Evolutionary conservation across 2,329 filamentous ascomycete genomes (phyloP), one percentile per base, ranked within the genome.

Genomic region (Ascomycota sp.): DNA sequence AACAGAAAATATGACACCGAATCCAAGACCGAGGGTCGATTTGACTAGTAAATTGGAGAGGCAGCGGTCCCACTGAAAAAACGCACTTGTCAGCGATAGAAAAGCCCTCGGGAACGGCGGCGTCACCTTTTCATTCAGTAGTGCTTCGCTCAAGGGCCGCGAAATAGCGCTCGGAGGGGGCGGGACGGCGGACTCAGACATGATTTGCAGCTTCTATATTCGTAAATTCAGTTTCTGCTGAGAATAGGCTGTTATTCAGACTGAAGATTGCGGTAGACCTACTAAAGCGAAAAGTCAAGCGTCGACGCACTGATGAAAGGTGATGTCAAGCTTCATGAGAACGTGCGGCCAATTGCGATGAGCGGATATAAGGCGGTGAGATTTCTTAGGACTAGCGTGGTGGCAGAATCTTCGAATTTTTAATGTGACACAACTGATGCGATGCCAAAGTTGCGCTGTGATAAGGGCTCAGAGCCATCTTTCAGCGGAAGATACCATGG

Each of bases 1-100:
- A 40, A 98, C 84, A 40, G 89, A 95, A 67, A 98, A 95, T 60
- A 98, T 81, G 56, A 98, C 77, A 54, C 89, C 89, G 61, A 98
- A 98, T 46, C 79, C 82, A 54, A 95, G 78, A 51, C 89, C 89
- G 57, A 98, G 77, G 36, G 80, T 76, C 43, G 86, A 95, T 59
- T 91, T 84, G 66, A 98, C 91, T 54, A 98, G 72, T 58, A 93
- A 72, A 52, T 91, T 93, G 47, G 89, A 95, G 47, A 98, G 75
- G 61, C 89, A 93, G 62, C 80, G 86, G 57, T 98, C 89, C 89
- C 89, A 98, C 89, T 98, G 41, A 30, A 40, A 11, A 12, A 16
- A 13, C 16, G 11, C 24, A 9, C 25, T 9, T 21, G 26, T 38
- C 27, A 38, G 36, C 21, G 29, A 31, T 50, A 43, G 73, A 93